Evolutionary conservation across 495 filamentous ascomycete genomes (phyloP), one percentile per base, ranked within the genome.

Genomic region (Hypoxylon fragiforme): DNA sequence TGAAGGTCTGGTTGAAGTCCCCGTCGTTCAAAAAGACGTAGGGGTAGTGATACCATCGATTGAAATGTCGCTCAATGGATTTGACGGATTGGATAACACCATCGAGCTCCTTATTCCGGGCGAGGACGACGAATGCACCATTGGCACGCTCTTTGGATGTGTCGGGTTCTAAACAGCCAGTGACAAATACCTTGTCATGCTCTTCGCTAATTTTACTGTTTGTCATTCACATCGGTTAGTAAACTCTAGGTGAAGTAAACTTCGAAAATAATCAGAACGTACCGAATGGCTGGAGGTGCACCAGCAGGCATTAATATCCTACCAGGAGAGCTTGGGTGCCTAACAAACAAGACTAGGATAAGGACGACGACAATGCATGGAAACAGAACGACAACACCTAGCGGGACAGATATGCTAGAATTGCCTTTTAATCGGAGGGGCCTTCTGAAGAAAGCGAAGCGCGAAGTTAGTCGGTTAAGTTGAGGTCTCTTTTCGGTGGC

Each of bases 11-110:
- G 70, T 97, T 89, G 81, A 99, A 99, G 40, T 96, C 92, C 20
- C 85, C 95, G 66, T 99, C 94, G 70, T 99, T 99, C 54, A 99
- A 77, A 74, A 99, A 99, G 49, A 99, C 95, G 70, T 97, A 99
- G 21, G 94, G 94, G 69, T 99, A 99, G 70, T 97, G 81, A 70
- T 91, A 99, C 95, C 95, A 97, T 51, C 92, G 83, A 73, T 99
- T 99, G 82, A 99, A 99, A 68, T 99, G 94, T 53, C 94, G 82
- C 76, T 99, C 94, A 58, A 99, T 94, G 42, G 92, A 96, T 77
- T 96, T 97, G 58, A 99, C 81, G 7, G 92, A 97, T 74, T 97
- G 88, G 37, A 97, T 85, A 22, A 99, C 94, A 45, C 94, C 94
- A 0, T 95, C 91, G 53, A 99, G 64, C 73, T 99, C 94, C 80